Evolutionary conservation across 805 yeast genomes (phyloP), one percentile per base, ranked within the genome.

Genomic region (Grigorovia yakushimaensis): DNA sequence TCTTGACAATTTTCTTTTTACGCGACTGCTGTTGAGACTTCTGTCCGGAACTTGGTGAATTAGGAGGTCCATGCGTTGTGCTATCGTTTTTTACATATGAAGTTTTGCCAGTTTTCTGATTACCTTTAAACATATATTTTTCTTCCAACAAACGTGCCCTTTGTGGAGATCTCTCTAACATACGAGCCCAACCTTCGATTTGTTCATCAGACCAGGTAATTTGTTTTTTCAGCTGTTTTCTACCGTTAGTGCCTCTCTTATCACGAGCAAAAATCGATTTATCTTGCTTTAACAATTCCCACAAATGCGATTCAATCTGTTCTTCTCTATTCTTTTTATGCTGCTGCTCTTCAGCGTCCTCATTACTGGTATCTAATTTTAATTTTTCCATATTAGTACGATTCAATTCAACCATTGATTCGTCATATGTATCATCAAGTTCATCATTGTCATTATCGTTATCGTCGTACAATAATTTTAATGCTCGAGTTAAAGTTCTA

Each of bases 141-240:
- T 81, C 82, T 56, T 85, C 94, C 48, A 85, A 60, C 2, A 78
- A 49, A 54, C 76, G 74, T 52, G 76, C 81, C 48, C 84, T 71
- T 41, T 71, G 70, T 0, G 93, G 88, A 40, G 80, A 76, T 55
- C 76, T 77, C 45, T 77, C 73, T 18, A 88, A 60, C 83, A 84
- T 83, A 47, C 84, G 68, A 1, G 83, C 82, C 97, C 97, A 91
- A 0, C 96, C 95, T 70, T 89, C 96, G 43, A 91, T 78, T 61
- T 87, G 95, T 58, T 88, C 96, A 63, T 88, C 89, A 0, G 88
- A 71, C 96, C 95, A 88, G 1, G 71, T 70, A 0, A 82, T 74
- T 37, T 71, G 69, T 5, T 61, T 54, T 52, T 73, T 77, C 59
- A 87, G 67, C 22, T 72, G 73, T 30, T 68, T 65, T 45, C 96